phyloP scores from a whole-genome alignment of 2,329 filamentous ascomycete species.

The Aspergillus chevalieri region DNA sequence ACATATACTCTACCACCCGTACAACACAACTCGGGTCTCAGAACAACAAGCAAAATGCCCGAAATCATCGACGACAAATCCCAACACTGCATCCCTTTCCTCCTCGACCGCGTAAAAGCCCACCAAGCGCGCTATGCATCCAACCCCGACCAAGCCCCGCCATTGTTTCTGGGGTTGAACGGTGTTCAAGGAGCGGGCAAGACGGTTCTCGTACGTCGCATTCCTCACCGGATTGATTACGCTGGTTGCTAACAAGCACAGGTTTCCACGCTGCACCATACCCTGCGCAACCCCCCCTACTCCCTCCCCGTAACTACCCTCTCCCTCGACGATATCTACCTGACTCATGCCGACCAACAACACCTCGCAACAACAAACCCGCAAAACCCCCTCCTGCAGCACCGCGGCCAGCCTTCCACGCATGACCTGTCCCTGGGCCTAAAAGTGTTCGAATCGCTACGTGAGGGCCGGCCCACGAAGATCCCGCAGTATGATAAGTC shows the following conservation, averaged over 20 bases:
- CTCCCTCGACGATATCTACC: constrained; percentile 87
- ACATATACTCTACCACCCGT: background rate
- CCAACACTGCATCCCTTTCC: constrained; percentile 70
- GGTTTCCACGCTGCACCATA: constrained; percentile 58
- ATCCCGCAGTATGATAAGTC: constrained; percentile 83
- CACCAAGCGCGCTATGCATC: constrained; percentile 42
- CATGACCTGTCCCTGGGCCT: constrained; percentile 66
- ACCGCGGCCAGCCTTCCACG: constrained; percentile 75
- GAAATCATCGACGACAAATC: constrained; percentile 70
- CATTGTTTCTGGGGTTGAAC: constrained; percentile 82
- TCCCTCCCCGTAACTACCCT: constrained; percentile 62
- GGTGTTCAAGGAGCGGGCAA: constrained; percentile 91
- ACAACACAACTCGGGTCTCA: background rate
- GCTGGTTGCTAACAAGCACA: constrained; percentile 13
- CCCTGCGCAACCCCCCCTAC: constrained; percentile 53
- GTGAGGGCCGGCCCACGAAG: constrained; percentile 45
- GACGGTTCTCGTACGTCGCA: constrained; percentile 64
- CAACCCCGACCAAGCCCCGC: constrained; percentile 41
- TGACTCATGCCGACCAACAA: constrained; percentile 63
- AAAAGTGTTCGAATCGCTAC: constrained; percentile 57
- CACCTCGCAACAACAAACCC: constrained; percentile 60
- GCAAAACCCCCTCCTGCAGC: constrained; percentile 68
- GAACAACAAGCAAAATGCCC: constrained; percentile 31
- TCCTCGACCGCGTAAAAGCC: constrained; percentile 53
- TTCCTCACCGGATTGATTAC: background rate